A percentile compares a stretch with the other conserved stretches of the same genome.
Evolutionary conservation across 371 early-diverging fungal genomes (phyloP).

Genomic region (Dinochytrium kinnereticum): DNA sequence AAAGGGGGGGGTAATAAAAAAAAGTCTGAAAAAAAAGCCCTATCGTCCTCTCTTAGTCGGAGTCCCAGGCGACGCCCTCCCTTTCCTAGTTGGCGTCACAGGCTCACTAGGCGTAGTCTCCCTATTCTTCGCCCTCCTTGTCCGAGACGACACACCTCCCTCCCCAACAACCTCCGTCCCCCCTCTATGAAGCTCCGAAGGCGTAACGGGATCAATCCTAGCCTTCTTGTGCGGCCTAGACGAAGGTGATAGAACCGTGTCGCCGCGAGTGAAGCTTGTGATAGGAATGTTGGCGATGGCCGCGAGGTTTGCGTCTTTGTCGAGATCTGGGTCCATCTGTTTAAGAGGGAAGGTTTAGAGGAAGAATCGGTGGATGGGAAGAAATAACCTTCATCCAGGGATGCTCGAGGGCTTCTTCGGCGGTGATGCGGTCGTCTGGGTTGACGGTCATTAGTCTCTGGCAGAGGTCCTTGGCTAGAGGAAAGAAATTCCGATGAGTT

Average conservation of each 20-base stretch:
- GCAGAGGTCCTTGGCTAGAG: slow-evolving; percentile 84
- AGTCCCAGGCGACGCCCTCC: not conserved
- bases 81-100: not conserved
- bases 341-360: not conserved
- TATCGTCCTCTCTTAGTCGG: too few species aligned
- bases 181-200: not conserved
- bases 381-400: slow-evolving; percentile 61
- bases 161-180: not conserved
- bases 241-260: slow-evolving; percentile 14
- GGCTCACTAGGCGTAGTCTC: not conserved
- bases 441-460: slow-evolving; percentile 71
- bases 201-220: not conserved
- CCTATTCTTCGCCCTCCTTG: not conserved
- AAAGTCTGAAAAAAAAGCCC: too few species aligned
- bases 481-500: not conserved
- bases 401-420: slow-evolving; percentile 78
- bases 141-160: not conserved
- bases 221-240: not conserved
- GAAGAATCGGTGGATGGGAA: not conserved
- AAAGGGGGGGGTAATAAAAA: too few species aligned
- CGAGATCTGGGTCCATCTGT: slow-evolving; percentile 14
- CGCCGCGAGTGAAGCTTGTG: slow-evolving; percentile 13
- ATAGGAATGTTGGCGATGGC: not conserved
- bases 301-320: slow-evolving; percentile 11
- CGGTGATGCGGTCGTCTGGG: slow-evolving; percentile 75